Evolutionary conservation across 2,329 filamentous ascomycete species (phyloP).

Genomic region (Fusarium protoensiforme): DNA sequence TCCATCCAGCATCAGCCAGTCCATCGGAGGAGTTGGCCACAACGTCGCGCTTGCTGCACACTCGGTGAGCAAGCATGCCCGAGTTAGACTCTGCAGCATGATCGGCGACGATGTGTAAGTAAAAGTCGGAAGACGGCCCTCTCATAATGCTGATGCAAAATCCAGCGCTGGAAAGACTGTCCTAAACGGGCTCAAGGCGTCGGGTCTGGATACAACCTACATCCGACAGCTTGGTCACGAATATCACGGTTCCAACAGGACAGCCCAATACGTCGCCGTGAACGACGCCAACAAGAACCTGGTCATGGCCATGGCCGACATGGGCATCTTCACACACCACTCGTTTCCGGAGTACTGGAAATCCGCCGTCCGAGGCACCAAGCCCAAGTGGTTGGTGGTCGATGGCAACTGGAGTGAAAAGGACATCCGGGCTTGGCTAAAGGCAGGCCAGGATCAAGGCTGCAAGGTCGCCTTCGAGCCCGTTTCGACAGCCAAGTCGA

Average conservation of each 20-base stretch:
- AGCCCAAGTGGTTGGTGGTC: conserved; percentile 81
- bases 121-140: neutral
- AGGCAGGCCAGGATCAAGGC: conserved; percentile 65
- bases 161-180: conserved; percentile 77
- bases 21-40: conserved; percentile 89
- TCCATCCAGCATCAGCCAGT: conserved; percentile 81
- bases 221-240: conserved; percentile 67
- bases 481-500: conserved; percentile 84
- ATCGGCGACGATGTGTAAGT: conserved; percentile 81
- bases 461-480: conserved; percentile 84
- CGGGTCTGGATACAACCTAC: conserved; percentile 72
- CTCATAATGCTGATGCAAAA: conserved; percentile 16
- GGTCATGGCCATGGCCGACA: conserved; percentile 94
- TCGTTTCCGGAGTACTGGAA: conserved; percentile 69
- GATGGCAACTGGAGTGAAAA: conserved; percentile 86
- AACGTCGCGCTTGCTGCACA: conserved; percentile 91
- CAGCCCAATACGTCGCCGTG: conserved; percentile 90
- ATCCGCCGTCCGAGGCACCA: conserved; percentile 64
- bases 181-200: conserved; percentile 70
- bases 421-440: conserved; percentile 75
- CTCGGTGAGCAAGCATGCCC: conserved; percentile 67
- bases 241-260: conserved; percentile 68
- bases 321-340: conserved; percentile 79
- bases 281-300: conserved; percentile 88
- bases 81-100: conserved; percentile 81